Evolutionary conservation across 441 rosid species (phyloP).

Genomic region (Gossypium schwendimanii): DNA sequence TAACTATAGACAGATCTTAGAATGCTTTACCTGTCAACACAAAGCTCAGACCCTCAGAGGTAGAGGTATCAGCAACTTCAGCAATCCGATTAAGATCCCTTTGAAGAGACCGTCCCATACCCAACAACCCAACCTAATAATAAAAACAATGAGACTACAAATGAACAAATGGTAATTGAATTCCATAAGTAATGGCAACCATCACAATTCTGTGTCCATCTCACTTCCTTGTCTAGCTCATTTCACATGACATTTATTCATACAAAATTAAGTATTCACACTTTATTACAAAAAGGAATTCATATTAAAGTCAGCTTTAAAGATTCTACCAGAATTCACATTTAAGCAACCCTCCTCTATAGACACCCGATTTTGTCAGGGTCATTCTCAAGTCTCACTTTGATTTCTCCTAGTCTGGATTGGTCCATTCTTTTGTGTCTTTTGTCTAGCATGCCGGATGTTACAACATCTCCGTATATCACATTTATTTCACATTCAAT

Average conservation of each 20-base stretch:
- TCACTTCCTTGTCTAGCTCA: not conserved
- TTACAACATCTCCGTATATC: not conserved
- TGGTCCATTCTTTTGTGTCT: too few relatives aligned
- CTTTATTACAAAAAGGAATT: not conserved
- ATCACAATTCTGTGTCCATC: not conserved
- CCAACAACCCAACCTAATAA: constrained; percentile 73
- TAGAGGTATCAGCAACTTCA: constrained; percentile 72
- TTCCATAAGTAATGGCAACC: not conserved
- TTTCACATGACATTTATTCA: not conserved
- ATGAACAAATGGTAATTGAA: not conserved
- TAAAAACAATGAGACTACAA: not conserved
- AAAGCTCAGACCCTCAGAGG: constrained; percentile 67
- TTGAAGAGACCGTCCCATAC: constrained; percentile 72
- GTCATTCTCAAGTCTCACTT: too few relatives aligned
- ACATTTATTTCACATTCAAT: not conserved
- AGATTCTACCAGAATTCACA: not conserved
- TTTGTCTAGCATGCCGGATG: too few relatives aligned
- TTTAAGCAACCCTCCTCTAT: not conserved
- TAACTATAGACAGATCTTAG: not conserved
- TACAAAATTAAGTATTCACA: not conserved
- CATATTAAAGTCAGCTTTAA: not conserved
- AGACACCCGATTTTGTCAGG: too few relatives aligned
- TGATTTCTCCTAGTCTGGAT: too few relatives aligned
- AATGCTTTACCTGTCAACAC: constrained; percentile 65
- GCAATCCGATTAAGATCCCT: constrained; percentile 79